phyloP scores from a whole-genome alignment of 176 grass and related monocot genomes.

The Lolium perenne region DNA sequence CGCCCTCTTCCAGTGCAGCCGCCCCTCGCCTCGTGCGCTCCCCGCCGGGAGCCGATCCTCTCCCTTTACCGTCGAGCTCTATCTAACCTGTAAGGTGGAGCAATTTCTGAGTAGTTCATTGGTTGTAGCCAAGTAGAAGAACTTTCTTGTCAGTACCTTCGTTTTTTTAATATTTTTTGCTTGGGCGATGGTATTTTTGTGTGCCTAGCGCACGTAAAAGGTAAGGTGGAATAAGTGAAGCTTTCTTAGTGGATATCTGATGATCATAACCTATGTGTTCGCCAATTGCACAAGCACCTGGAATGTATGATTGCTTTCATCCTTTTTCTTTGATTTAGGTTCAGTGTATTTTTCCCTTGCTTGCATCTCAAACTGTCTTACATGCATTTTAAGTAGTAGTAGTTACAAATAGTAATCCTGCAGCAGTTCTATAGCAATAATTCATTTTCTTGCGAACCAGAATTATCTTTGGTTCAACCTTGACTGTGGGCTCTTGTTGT shows the following conservation, averaged over 20 bases:
- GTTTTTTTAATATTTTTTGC: neutral
- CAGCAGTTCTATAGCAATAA: neutral
- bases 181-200: neutral
- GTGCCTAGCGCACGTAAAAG: neutral
- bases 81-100: neutral
- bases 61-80: neutral
- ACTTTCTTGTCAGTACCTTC: neutral
- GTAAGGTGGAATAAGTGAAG: neutral
- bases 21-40: neutral
- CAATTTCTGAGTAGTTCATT: neutral
- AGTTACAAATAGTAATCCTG: neutral
- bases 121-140: constrained; percentile 3
- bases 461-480: constrained; percentile 5
- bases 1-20: neutral
- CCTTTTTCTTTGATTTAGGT: neutral
- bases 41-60: neutral
- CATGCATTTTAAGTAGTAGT: constrained; percentile 6
- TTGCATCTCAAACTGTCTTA: constrained; percentile 4
- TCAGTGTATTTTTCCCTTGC: neutral
- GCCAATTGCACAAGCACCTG: neutral
- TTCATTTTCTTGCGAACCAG: neutral
- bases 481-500: neutral
- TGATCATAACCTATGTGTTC: neutral
- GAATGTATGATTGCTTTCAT: neutral
- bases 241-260: neutral